Evolutionary conservation across 2,329 filamentous ascomycete species (phyloP), one percentile per base, ranked within the genome.

Genomic region (Chaetomiaceae sp.): DNA sequence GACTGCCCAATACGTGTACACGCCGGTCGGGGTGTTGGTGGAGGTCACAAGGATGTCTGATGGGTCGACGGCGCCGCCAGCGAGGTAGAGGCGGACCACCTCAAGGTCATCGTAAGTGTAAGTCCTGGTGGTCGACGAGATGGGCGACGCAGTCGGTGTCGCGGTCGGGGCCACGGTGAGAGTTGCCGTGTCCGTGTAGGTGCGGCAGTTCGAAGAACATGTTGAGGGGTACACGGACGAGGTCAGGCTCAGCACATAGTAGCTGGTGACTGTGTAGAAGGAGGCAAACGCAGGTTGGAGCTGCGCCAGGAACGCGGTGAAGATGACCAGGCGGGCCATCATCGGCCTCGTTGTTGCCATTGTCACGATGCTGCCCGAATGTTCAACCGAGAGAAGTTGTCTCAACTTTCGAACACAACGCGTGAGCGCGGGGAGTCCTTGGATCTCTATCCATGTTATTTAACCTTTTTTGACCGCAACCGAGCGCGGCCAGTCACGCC

Each of bases 261-360:
- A 55, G 5, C 21, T 32, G 1, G 55, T 58, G 25, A 55, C 46
- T 0, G 52, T 53, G 48, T 51, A 55, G 33, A 50, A 50, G 23
- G 41, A 32, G 1, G 55, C 55, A 4, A 51, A 21, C 16, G 42
- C 52, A 4, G 52, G 55, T 23, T 55, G 52, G 25, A 55, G 42
- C 16, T 42, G 37, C 4, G 36, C 46, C 9, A 54, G 44, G 1
- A 54, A 34, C 38, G 30, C 34, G 0, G 23, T 18, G 16, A 54
- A 7, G 33, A 49, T 5, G 29, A 44, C 48, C 27, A 54, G 16
- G 34, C 51, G 51, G 21, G 44, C 51, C 51, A 47, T 52, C 16
- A 20, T 14, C n/a, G 38, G 30, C 27, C 30, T 13, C 29, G 33
- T 38, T 14, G 21, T 21, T 30, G 34, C 29, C 50, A 47, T 48